Evolutionary conservation across 305 asterid genomes (phyloP).

Genomic region (Fraxinus greggii): DNA sequence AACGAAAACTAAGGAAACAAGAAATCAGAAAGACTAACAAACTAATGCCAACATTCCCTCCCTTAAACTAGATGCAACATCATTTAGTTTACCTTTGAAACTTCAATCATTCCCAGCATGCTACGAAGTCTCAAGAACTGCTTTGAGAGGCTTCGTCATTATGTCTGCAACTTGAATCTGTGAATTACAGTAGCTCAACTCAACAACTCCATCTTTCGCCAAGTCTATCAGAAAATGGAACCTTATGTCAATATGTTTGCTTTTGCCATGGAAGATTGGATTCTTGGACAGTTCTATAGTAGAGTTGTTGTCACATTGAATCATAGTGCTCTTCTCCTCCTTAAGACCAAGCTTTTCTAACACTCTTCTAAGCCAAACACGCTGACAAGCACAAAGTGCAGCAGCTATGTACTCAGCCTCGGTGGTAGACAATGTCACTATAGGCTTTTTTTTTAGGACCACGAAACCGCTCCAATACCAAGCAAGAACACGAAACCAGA

Average conservation of each 20-base stretch:
- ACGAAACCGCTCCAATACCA: neutral
- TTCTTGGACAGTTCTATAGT: slow-evolving; percentile 12
- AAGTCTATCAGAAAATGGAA: slow-evolving; percentile 15
- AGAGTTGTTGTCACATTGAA: slow-evolving; percentile 1
- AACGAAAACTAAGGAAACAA: too few species aligned
- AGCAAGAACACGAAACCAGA: neutral
- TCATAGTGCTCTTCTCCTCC: neutral
- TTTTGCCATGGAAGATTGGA: slow-evolving; percentile 16
- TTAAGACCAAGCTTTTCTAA: too few species aligned
- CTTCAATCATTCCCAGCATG: too few species aligned
- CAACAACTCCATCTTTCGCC: neutral
- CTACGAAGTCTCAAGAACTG: too few species aligned
- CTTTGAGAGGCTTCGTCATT: too few species aligned
- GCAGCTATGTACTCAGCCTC: neutral
- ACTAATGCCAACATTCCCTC: too few species aligned
- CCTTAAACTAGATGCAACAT: too few species aligned
- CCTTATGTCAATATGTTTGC: slow-evolving; percentile 14
- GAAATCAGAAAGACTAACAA: too few species aligned
- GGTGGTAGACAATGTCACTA: neutral
- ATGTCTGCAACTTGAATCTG: slow-evolving; percentile 8
- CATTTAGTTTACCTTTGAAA: too few species aligned
- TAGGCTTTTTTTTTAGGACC: neutral
- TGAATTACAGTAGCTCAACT: slow-evolving; percentile 16
- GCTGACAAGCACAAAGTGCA: slow-evolving; percentile 1
- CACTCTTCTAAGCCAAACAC: neutral